phyloP scores from a whole-genome alignment of 2,329 filamentous ascomycete genomes.

The Trichoderma oligosporum region DNA sequence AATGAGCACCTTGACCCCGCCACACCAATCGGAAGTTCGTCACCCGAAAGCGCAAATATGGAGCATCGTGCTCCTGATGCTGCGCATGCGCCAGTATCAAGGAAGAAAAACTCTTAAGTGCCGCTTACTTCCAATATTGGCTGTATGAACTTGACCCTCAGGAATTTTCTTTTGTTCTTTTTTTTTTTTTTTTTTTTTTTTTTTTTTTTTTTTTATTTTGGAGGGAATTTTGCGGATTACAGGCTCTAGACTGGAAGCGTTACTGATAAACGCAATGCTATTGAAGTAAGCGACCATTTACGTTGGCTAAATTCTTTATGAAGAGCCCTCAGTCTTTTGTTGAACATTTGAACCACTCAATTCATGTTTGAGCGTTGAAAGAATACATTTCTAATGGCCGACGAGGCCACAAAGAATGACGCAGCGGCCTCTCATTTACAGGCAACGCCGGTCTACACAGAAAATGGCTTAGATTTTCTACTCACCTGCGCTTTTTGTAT shows the following conservation, averaged over 20 bases:
- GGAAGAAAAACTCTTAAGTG: neutral
- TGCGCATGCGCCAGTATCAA: neutral
- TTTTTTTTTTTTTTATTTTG: too few species aligned
- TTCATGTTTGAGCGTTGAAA: neutral
- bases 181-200: too few species aligned
- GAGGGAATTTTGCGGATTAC: too few species aligned
- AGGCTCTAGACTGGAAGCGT: too few species aligned
- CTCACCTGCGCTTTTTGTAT: neutral
- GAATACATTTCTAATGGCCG: neutral
- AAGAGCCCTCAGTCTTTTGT: neutral
- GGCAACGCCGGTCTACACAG: neutral
- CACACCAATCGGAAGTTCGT: conserved; percentile 9
- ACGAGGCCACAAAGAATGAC: neutral
- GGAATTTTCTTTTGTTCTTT: neutral
- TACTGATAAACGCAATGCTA: too few species aligned
- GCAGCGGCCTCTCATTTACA: neutral
- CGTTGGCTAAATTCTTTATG: neutral
- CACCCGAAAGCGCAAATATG: neutral
- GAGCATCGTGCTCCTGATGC: neutral
- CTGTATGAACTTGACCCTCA: neutral
- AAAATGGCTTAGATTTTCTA: neutral
- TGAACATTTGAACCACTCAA: neutral
- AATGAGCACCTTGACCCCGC: conserved; percentile 3
- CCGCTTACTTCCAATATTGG: neutral
- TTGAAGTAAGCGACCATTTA: neutral